phyloP scores from a whole-genome alignment of 768 basidiomycete genomes.

The Xerocomellus dryophilus region DNA sequence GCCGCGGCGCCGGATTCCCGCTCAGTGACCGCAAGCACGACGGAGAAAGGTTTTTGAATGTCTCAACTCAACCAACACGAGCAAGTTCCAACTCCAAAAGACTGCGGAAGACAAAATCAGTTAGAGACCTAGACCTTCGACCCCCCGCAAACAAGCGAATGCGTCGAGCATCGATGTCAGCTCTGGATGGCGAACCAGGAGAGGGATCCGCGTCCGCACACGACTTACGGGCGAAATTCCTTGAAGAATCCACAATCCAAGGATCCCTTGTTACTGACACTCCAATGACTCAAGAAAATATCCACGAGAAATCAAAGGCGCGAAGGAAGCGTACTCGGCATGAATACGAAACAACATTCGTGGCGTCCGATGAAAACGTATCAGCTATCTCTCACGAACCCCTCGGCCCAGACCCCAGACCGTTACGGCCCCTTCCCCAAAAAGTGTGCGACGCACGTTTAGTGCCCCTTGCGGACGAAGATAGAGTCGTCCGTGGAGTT shows the following conservation, averaged over 20 bases:
- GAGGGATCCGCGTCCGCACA: not conserved
- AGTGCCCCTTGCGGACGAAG: not conserved
- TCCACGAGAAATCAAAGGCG: not conserved
- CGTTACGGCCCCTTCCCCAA: conserved; percentile 22
- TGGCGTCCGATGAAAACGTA: not conserved
- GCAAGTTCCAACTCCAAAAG: not conserved
- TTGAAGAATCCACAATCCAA: not conserved
- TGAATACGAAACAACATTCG: conserved; percentile 15
- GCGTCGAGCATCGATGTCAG: conserved; percentile 8
- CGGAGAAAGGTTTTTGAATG: not conserved
- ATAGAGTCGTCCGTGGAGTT: not conserved
- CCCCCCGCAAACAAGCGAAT: conserved; percentile 10
- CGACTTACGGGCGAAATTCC: not conserved
- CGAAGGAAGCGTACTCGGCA: conserved; percentile 19
- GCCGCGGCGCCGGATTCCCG: not conserved
- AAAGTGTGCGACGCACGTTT: conserved; percentile 7
- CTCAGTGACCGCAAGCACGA: not conserved
- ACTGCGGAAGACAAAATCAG: not conserved
- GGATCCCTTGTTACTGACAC: not conserved
- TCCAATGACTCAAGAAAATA: not conserved
- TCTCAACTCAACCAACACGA: not conserved
- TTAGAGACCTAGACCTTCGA: not conserved
- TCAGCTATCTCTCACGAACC: conserved; percentile 2
- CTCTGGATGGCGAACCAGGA: not conserved
- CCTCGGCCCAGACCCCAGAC: conserved; percentile 19